Conservation (phyloP, 768 basidiomycete genomes). For the Collybiopsis confluens region DNA sequence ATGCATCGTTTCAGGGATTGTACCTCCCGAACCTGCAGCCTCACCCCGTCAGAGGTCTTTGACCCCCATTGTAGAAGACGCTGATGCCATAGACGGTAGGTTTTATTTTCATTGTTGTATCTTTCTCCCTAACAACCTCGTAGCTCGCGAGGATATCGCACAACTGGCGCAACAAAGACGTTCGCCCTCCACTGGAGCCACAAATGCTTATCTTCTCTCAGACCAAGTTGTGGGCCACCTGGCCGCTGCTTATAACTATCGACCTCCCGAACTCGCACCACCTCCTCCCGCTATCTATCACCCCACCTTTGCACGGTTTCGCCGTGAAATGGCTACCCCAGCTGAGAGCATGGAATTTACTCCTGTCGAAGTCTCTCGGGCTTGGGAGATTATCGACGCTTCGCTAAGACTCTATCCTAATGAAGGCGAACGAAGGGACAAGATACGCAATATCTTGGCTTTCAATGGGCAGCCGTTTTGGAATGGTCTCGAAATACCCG, state of each 20-base stretch:
- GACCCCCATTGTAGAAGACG: too few relatives aligned
- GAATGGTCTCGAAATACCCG: background rate
- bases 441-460: background rate
- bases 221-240: background rate
- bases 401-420: background rate
- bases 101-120: too few relatives aligned
- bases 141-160: background rate
- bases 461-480: background rate
- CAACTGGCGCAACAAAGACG: background rate
- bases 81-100: too few relatives aligned
- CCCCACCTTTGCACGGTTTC: slow-evolving; percentile 10
- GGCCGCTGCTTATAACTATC: slow-evolving; percentile 11
- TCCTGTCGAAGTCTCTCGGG: background rate
- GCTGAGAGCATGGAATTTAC: background rate
- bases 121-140: too few relatives aligned
- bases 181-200: background rate
- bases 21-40: too few relatives aligned
- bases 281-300: slow-evolving; percentile 13
- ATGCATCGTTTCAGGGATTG: too few relatives aligned
- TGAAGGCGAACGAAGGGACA: background rate
- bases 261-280: slow-evolving; percentile 3
- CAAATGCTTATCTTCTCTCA: background rate
- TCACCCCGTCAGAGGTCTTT: too few relatives aligned
- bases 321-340: background rate
- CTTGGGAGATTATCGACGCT: background rate